phyloP scores from a whole-genome alignment of 768 basidiomycete genomes.

The Steccherinum ochraceum region DNA sequence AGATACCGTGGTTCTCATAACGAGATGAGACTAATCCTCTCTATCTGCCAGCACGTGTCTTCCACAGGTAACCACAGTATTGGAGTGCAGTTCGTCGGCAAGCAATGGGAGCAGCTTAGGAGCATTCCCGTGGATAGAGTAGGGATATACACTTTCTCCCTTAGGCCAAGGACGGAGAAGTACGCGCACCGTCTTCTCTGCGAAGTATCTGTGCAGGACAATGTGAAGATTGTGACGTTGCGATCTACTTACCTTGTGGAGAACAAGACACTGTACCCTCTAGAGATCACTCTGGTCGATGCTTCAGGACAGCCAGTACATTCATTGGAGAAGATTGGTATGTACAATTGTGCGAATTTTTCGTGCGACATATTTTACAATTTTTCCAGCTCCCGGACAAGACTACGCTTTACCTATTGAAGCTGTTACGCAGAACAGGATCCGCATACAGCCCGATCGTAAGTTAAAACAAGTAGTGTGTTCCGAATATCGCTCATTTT shows the following conservation, averaged over 20 bases:
- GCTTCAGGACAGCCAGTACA: conserved; percentile 75
- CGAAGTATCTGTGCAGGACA: conserved; percentile 84
- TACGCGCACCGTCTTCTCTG: conserved; percentile 79
- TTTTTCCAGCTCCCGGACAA: conserved; percentile 62
- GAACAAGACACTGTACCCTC: conserved; percentile 85
- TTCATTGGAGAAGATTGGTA: conserved; percentile 77
- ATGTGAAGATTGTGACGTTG: conserved; percentile 90
- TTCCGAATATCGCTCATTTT: not conserved
- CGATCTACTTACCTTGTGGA: conserved; percentile 89
- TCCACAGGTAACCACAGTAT: conserved; percentile 74
- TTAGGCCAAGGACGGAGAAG: conserved; percentile 75
- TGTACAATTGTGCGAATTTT: conserved; percentile 13
- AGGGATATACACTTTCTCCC: conserved; percentile 81
- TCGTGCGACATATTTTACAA: not conserved
- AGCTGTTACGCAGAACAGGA: conserved; percentile 72
- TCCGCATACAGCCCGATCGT: conserved; percentile 93
- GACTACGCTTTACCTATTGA: conserved; percentile 89
- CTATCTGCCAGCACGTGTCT: conserved; percentile 31
- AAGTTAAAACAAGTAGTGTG: conserved; percentile 26
- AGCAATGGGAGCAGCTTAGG: conserved; percentile 84
- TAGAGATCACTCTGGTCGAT: conserved; percentile 89
- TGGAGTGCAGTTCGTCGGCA: conserved; percentile 76
- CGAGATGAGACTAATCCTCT: not conserved
- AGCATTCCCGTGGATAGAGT: conserved; percentile 90
- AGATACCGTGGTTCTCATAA: conserved; percentile 16